Percentiles rank a stretch among this genome's conserved stretches.
These are phyloP conservation scores for Oryza meyeriana DNA, from an alignment of 176 grass and related monocot genomes.

Conservation along the genomic window DNA sequence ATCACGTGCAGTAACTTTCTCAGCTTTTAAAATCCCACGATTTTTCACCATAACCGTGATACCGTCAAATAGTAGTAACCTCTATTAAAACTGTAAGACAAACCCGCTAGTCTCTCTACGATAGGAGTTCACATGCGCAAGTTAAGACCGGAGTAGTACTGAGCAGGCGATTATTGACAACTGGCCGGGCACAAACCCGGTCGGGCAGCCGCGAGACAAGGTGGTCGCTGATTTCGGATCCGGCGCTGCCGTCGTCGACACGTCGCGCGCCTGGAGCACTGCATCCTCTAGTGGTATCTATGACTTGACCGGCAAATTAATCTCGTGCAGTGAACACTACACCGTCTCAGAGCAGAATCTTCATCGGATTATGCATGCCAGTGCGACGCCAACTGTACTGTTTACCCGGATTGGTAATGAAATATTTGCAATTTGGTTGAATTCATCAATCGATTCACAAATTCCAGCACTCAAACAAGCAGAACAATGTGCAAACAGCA, in stretches of 20 bases:
- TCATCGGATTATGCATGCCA: not conserved
- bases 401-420: not conserved
- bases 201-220: slow-evolving; percentile 26
- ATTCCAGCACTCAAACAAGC: not conserved
- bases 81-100: too few relatives aligned
- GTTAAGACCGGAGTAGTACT: too few relatives aligned
- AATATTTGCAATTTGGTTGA: not conserved
- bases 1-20: too few relatives aligned
- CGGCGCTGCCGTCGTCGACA: slow-evolving; percentile 4
- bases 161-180: not conserved
- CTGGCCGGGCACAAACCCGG: slow-evolving; percentile 23
- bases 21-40: too few relatives aligned
- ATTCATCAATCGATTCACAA: not conserved
- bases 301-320: not conserved
- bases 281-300: not conserved
- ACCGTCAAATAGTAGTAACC: too few relatives aligned
- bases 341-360: not conserved
- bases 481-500: not conserved
- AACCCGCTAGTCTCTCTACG: too few relatives aligned
- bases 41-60: too few relatives aligned
- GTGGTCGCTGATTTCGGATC: slow-evolving; percentile 35
- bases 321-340: not conserved
- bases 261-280: not conserved
- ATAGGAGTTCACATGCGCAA: too few relatives aligned
- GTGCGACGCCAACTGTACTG: not conserved